Percentiles rank a stretch among this genome's conserved stretches.
Conservation (phyloP, 2,329 filamentous ascomycete genomes). For the Sphaerostilbella broomeana region DNA sequence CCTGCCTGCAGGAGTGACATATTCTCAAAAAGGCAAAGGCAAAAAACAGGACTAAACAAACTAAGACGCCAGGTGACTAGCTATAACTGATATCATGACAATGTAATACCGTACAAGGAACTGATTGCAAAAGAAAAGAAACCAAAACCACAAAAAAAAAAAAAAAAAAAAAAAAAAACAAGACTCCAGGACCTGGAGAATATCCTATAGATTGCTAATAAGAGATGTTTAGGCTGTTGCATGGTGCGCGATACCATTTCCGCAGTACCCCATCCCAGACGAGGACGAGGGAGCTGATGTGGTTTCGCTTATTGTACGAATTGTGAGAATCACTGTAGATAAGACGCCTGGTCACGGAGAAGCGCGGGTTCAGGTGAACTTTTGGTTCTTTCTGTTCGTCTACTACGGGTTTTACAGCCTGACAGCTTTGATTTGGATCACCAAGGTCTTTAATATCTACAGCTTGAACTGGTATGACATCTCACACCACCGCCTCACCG, state of each 20-base stretch:
- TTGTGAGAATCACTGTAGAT: background rate
- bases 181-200: no score
- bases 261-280: conserved; percentile 50
- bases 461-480: conserved; percentile 53
- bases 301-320: background rate
- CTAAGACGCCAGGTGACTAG: no score
- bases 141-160: no score
- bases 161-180: no score
- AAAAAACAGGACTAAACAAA: no score
- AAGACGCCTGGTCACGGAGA: conserved; percentile 56
- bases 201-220: background rate
- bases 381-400: conserved; percentile 65
- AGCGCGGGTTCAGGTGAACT: conserved; percentile 58
- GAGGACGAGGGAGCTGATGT: conserved; percentile 27
- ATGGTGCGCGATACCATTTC: conserved; percentile 61
- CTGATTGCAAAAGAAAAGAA: no score
- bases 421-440: conserved; percentile 63
- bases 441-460: conserved; percentile 66
- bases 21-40: no score
- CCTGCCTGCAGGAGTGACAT: no score
- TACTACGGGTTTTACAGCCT: conserved; percentile 66
- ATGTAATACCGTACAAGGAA: no score
- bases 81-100: no score
- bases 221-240: conserved; percentile 43
- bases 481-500: no score